A percentile compares a stretch with the other conserved stretches of the same genome.
These are phyloP conservation scores for Pyracantha coccinea DNA, from an alignment of 331 rosid species.

Conservation along the genomic window DNA sequence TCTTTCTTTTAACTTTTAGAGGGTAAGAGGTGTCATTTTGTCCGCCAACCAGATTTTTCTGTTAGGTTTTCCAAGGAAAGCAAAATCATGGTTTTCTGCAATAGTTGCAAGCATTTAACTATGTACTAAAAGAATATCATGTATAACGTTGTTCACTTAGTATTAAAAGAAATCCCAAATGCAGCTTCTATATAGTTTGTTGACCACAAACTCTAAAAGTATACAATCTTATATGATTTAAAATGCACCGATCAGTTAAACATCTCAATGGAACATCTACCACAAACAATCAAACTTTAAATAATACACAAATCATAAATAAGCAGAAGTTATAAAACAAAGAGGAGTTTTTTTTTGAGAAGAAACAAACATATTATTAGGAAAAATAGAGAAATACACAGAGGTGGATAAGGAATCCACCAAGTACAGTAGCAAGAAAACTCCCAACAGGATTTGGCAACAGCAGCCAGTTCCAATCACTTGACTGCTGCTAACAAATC, in stretches of 20 bases:
- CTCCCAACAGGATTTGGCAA: too few species aligned
- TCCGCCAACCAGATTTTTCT: neutral
- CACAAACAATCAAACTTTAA: neutral
- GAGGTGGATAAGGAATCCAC: too few species aligned
- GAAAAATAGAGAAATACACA: too few species aligned
- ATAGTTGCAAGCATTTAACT: neutral
- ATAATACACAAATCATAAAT: neutral
- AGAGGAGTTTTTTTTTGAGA: too few species aligned
- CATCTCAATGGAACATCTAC: neutral
- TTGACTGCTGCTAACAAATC: too few species aligned
- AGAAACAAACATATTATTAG: too few species aligned
- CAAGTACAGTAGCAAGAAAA: too few species aligned
- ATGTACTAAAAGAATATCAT: too few species aligned
- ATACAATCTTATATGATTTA: neutral
- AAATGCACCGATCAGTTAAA: neutral
- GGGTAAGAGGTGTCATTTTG: neutral
- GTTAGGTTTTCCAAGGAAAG: neutral
- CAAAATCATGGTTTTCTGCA: neutral
- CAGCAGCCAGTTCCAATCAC: too few species aligned
- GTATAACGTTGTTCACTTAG: neutral
- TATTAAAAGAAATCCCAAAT: neutral
- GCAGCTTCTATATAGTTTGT: neutral
- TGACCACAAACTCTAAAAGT: neutral
- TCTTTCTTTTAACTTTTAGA: neutral
- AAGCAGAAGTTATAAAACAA: neutral